Conservation (phyloP, 495 filamentous ascomycete genomes). For the Parathielavia appendiculata region DNA sequence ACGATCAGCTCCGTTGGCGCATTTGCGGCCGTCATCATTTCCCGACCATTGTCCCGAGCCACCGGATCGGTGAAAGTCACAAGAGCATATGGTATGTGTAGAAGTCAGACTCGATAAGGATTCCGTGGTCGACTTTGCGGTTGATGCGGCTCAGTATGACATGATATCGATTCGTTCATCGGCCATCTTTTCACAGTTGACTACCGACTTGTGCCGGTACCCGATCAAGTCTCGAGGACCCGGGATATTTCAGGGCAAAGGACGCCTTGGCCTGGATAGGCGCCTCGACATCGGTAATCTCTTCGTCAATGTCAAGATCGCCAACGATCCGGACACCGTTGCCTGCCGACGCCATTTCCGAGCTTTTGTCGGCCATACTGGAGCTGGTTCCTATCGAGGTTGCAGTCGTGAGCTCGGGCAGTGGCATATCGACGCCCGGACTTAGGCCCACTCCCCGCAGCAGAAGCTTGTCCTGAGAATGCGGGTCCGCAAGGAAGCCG, state of each 20-base stretch:
- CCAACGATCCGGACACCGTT: slow-evolving; percentile 1
- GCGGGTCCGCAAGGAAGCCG: background rate
- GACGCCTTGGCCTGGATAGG: slow-evolving; percentile 5
- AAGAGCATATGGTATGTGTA: no score
- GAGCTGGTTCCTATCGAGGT: background rate
- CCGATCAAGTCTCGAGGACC: no score
- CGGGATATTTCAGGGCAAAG: background rate
- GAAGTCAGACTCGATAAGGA: no score
- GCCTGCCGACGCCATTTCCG: background rate
- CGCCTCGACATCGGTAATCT: slow-evolving; percentile 1
- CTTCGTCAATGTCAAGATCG: background rate
- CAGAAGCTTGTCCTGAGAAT: background rate
- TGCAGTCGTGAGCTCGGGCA: slow-evolving; percentile 6
- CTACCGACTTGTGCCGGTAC: background rate
- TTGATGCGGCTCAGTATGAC: no score
- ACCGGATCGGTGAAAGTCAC: no score
- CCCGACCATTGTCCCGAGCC: no score
- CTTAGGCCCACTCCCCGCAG: background rate
- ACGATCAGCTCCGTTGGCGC: no score
- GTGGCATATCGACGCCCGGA: background rate
- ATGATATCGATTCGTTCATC: no score
- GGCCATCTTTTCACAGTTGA: background rate
- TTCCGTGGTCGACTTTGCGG: no score
- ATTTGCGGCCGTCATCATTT: no score
- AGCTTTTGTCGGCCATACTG: background rate